Evolutionary conservation across 192 early-diverging fungal species (phyloP), one percentile per base, ranked within the genome.

Genomic region (Chytriomyces sp.): DNA sequence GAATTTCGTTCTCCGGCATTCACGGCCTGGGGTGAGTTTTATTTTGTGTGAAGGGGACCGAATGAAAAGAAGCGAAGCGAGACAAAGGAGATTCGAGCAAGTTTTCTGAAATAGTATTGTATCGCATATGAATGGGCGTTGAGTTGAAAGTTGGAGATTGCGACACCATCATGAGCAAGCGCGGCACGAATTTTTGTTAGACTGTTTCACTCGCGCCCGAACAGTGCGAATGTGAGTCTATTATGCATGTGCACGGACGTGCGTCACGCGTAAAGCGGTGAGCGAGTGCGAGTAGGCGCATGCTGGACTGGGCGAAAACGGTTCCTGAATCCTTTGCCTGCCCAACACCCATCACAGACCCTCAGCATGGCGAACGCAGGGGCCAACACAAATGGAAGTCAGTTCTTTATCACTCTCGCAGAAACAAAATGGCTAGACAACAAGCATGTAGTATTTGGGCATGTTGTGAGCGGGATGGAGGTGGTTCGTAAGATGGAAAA

Each of bases 291-390:
- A n/a, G n/a, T n/a, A n/a, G n/a, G n/a, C n/a, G n/a, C n/a, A n/a
- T n/a, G n/a, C n/a, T n/a, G n/a, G n/a, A 39, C 52, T 30, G 78
- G 77, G n/a, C n/a, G n/a, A 22, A 44, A 7, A 44, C 41, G 8
- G 22, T 33, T n/a, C 41, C 26, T 52, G 44, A n/a, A 6, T 44
- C 60, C 28, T 52, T 66, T 65, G 17, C 22, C 19, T 66, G 37
- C 39, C 28, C 53, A 3, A 33, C 36, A 71, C 28, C n/a, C n/a
- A n/a, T n/a, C n/a, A n/a, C 58, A 82, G 83, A 79, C 88, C 59
- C 82, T 96, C 53, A 93, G 91, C 53, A 95, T 96, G 93, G 93
- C 93, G 68, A 94, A 95, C 75, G 89, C 92, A 70, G 93, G 93
- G n/a, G 86, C 91, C 33, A 88, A 89, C 75, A 95, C 94, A 75